These are phyloP conservation scores for Ramicandelaber brevisporus DNA, from an alignment of 192 early-diverging fungal genomes.

Conservation along the genomic window DNA sequence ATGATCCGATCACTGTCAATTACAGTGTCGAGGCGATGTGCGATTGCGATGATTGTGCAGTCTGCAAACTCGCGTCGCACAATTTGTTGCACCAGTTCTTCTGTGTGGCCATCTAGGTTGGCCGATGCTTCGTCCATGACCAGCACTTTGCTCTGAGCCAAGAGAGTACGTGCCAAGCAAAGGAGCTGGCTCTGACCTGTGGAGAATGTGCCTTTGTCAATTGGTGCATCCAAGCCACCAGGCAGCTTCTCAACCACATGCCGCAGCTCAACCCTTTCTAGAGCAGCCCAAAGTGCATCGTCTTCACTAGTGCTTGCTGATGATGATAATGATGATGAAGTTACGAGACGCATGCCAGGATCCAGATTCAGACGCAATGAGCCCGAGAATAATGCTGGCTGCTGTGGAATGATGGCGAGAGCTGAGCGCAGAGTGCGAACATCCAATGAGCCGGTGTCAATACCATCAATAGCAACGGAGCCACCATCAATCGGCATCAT, in stretches of 20 bases:
- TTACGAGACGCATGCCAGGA: conserved; percentile 21
- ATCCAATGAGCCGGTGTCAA: conserved; percentile 37
- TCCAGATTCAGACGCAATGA: conserved; percentile 72
- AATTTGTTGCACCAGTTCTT: conserved; percentile 16
- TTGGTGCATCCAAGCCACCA: conserved; percentile 6
- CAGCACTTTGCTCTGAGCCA: conserved; percentile 22
- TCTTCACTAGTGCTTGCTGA: conserved; percentile 23
- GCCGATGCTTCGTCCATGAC: conserved; percentile 43
- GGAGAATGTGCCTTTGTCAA: conserved; percentile 60
- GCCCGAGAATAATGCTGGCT: conserved; percentile 39
- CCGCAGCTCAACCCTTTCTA: conserved; percentile 33
- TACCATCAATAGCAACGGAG: conserved; percentile 40
- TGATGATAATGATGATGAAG: too few relatives aligned
- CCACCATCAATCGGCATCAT: conserved; percentile 17
- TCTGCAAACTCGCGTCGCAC: conserved; percentile 21
- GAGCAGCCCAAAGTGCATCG: conserved; percentile 33
- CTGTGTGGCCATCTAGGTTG: conserved; percentile 20
- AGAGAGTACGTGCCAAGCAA: conserved; percentile 27
- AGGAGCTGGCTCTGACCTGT: conserved; percentile 35
- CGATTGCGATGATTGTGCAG: conserved; percentile 36
- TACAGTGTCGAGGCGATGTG: conserved; percentile 22
- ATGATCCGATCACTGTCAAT: conserved; percentile 8
- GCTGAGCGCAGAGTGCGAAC: conserved; percentile 28
- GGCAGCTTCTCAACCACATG: conserved; percentile 18
- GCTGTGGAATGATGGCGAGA: conserved; percentile 76